These are phyloP conservation scores for Phlegmacium glaucopus DNA, from an alignment of 768 basidiomycete species.

Conservation along the genomic window DNA sequence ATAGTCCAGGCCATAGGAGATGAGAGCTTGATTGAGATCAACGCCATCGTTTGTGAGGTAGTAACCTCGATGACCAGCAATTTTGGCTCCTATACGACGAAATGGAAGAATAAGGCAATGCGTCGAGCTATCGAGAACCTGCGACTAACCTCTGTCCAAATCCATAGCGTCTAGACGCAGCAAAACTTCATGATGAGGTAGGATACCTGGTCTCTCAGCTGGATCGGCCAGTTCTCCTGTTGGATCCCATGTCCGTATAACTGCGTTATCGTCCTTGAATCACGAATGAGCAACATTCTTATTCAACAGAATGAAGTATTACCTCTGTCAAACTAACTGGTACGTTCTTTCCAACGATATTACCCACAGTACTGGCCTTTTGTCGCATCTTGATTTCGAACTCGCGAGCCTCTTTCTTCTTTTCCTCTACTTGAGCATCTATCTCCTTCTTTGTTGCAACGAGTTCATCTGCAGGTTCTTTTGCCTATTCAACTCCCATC, in stretches of 20 bases:
- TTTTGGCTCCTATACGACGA: constrained; percentile 74
- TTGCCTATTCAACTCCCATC: constrained; percentile 55
- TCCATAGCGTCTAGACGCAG: constrained; percentile 94
- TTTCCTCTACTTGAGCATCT: constrained; percentile 74
- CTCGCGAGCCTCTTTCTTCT: constrained; percentile 74
- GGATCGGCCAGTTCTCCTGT: constrained; percentile 70
- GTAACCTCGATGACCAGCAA: constrained; percentile 94
- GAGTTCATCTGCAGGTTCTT: constrained; percentile 86
- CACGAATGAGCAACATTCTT: neutral
- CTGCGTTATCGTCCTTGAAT: constrained; percentile 83
- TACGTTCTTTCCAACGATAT: constrained; percentile 85
- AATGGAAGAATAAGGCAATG: neutral
- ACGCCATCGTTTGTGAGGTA: constrained; percentile 95
- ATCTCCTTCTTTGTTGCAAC: constrained; percentile 81
- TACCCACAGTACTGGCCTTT: constrained; percentile 82
- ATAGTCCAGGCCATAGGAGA: constrained; percentile 94
- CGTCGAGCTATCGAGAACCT: neutral
- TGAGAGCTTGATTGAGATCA: constrained; percentile 95
- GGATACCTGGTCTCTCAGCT: constrained; percentile 68
- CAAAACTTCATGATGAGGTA: constrained; percentile 98
- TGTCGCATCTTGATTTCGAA: constrained; percentile 75
- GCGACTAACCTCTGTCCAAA: constrained; percentile 80
- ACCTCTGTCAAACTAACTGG: constrained; percentile 91
- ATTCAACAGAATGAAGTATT: neutral
- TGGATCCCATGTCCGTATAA: constrained; percentile 83